Base-by-base conservation (phyloP, 2,329 filamentous ascomycete genomes). In the Aspergillus sp. region DNA sequence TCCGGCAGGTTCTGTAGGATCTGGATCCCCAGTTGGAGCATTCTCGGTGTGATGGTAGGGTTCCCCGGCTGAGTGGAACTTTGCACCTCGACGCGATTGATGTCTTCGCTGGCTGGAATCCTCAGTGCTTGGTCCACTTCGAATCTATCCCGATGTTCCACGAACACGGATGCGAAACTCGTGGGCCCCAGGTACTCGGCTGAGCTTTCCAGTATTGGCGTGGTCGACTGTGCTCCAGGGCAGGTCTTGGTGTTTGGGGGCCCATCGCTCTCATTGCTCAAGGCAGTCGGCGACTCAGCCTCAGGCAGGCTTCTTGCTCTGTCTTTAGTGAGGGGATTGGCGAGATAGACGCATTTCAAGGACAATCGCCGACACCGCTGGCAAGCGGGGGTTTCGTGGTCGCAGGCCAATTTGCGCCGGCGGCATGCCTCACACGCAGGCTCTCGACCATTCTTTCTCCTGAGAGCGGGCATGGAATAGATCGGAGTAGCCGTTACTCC, bases 141-240 rank as follows among this genome's bases (percentile, higher is more conserved):
- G 19, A 58, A 58, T 9, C 49, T 48, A 9, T 58, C 56, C 2
- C 56, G 17, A n/a, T 58, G 56, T 25, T 58, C 48, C n/a, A 52
- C 49, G 12, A 58, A 58, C 4, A 52, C 56, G 8, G 48, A 58
- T 21, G 48, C n/a, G 30, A 58, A 58, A 48, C 48, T 58, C 48
- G 48, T 50, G 6, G 56, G 56, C 5, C 56, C 56, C 3, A 58
- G 56, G 39, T 58, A 58, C 36, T 58, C 47, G n/a, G 56, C 48
- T 3, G 56, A 52, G 28, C 39, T 43, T 19, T 52, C 56, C 4
- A 58, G 10, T n/a, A 58, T 45, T 4, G 56, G 47, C 25, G 56
- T 58, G 25, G 48, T 55, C 0, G 39, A 55, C 30, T 55, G 23
- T 13, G 52, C 52, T 39, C 52, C 52, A 2, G 52, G 52, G 6